A percentile compares a stretch with the other conserved stretches of the same genome.
phyloP scores from a whole-genome alignment of 208 protist genomes.

The Zelonia costaricensis region DNA sequence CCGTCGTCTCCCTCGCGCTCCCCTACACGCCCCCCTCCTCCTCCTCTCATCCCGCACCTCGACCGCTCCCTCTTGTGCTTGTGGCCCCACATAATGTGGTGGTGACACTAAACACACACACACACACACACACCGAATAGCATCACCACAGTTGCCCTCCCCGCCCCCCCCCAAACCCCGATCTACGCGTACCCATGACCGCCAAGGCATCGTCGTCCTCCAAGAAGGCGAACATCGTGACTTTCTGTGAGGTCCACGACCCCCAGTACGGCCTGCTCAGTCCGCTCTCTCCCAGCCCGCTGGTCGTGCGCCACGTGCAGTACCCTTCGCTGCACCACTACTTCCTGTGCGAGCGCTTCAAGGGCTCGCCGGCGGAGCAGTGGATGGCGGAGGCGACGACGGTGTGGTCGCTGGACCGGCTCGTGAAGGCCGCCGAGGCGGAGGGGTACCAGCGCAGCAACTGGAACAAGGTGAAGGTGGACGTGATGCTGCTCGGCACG shows the following conservation, averaged over 20 bases:
- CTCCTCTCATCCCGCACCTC: no score
- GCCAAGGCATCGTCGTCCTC: conserved; percentile 4
- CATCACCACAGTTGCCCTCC: no score
- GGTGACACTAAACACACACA: no score
- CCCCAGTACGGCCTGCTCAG: conserved; percentile 76
- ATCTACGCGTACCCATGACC: no score
- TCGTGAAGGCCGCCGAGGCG: conserved; percentile 68
- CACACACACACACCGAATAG: no score
- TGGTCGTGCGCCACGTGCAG: conserved; percentile 79
- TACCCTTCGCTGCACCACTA: conserved; percentile 86
- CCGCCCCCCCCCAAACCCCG: no score
- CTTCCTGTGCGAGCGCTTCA: conserved; percentile 85
- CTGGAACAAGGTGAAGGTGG: conserved; percentile 85
- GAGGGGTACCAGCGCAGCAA: conserved; percentile 63
- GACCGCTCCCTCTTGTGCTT: no score
- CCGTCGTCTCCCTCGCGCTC: no score
- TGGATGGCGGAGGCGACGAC: conserved; percentile 57
- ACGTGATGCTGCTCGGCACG: conserved; percentile 84
- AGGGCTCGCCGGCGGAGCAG: conserved; percentile 48
- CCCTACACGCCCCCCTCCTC: no score
- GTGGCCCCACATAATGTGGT: no score
- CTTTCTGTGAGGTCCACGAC: conserved; percentile 79
- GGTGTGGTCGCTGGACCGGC: conserved; percentile 78
- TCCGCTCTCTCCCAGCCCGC: conserved; percentile 72
- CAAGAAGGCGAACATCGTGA: conserved; percentile 44